Conservation (phyloP, 495 filamentous ascomycete genomes). For the Aspergillus bridgeri region DNA sequence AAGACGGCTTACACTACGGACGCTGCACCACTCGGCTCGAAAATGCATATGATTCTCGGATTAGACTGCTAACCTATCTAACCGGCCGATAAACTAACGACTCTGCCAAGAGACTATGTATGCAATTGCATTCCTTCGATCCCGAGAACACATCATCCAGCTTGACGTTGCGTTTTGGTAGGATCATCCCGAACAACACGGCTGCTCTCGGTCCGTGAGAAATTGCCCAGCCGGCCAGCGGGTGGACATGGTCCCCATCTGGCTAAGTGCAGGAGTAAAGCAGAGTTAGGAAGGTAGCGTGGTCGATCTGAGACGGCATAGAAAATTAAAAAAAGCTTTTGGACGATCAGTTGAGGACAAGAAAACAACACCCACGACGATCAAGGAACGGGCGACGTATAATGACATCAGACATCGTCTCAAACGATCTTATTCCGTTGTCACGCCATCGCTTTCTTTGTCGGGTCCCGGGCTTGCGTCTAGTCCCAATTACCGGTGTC, state of each 20-base stretch:
- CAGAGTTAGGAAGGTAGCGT: not conserved
- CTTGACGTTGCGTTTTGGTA: not conserved
- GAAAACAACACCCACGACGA: not conserved
- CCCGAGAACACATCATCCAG: not conserved
- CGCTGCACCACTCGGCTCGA: no score
- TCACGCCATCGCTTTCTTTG: not conserved
- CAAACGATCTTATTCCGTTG: conserved; percentile 8
- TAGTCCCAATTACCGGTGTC: not conserved
- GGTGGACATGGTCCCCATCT: not conserved
- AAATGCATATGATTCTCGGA: not conserved
- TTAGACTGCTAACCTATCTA: not conserved
- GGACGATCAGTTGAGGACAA: no score
- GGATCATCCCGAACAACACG: not conserved
- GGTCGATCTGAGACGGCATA: not conserved
- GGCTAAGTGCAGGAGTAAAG: not conserved
- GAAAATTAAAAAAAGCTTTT: not conserved
- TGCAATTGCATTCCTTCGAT: not conserved
- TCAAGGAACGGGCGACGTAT: conserved; percentile 5
- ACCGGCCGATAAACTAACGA: not conserved
- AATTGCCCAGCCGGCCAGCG: not conserved
- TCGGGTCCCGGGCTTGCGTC: not conserved
- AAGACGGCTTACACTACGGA: no score
- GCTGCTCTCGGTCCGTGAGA: not conserved
- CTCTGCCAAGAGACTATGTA: not conserved
- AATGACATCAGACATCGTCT: conserved; percentile 11